These are phyloP conservation scores for Allium fistulosum DNA, from an alignment of 106 monocot genomes.

Conservation along the genomic window DNA sequence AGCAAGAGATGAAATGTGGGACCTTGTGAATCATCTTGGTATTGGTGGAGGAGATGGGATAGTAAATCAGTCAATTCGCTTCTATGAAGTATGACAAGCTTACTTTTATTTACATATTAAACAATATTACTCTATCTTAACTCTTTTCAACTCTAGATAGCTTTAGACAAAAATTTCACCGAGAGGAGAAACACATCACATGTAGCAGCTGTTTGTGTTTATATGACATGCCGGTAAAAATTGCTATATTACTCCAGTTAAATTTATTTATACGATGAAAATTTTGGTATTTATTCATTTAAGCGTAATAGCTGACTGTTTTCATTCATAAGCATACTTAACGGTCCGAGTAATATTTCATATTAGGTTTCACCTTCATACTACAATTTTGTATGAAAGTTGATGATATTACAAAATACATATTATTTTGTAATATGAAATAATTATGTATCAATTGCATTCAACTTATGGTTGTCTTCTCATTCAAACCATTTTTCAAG, in stretches of 20 bases:
- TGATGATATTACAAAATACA: too few species aligned
- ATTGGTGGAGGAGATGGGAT: too few species aligned
- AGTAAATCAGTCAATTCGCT: too few species aligned
- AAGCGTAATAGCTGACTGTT: background rate
- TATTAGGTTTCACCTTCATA: too few species aligned
- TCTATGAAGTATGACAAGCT: conserved; percentile 32
- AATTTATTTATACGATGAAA: background rate
- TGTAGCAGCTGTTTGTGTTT: conserved; percentile 89
- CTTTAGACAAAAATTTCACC: conserved; percentile 76
- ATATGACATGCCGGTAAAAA: conserved; percentile 75
- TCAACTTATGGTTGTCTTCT: too few species aligned
- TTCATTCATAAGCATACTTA: background rate
- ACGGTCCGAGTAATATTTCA: too few species aligned
- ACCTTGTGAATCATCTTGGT: conserved; percentile 50
- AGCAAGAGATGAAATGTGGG: conserved; percentile 46
- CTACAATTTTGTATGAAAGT: too few species aligned
- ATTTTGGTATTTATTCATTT: background rate
- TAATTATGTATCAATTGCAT: background rate
- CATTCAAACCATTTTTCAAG: too few species aligned
- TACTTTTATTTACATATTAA: background rate
- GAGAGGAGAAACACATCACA: conserved; percentile 62
- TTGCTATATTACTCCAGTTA: background rate
- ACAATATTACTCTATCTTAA: background rate
- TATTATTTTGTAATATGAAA: background rate
- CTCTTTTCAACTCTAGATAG: conserved; percentile 45